Evolutionary conservation across 345 rosid species (phyloP), one percentile per base, ranked within the genome.

Genomic region (Moricandia arvensis): DNA sequence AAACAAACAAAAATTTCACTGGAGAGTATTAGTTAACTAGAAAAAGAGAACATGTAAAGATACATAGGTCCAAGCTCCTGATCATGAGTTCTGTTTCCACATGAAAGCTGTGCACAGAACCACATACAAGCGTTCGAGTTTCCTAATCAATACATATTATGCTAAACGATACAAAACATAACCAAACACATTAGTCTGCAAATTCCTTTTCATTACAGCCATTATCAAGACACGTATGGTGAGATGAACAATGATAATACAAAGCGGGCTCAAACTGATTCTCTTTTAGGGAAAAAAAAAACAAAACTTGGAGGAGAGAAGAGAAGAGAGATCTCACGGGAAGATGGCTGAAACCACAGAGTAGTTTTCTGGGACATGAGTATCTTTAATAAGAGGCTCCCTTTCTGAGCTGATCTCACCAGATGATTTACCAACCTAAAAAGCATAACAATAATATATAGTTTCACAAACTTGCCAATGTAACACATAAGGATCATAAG

Each of bases 311-410:
- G 73, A 80, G 54, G 70, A 37, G 51, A 66, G 54, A 75, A 37
- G 51, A 66, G 43, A 62, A 7, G 51, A 75, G 66, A 72, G 63
- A 67, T 24, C 90, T 87, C 78, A 94, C 98, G 98, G 98, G 34
- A 87, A 85, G 41, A 89, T 59, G 1, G 97, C 88, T n/a, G 97
- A 80, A 49, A 69, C 47, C 69, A 85, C 72, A 55, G 96, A 86
- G 82, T 89, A 94, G 72, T 66, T 80, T 76, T 94, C 90, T 27
- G 87, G 75, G 74, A 30, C 51, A 51, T 69, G 81, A 66, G 0
- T 60, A 69, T 80, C 85, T 74, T 75, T 81, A 80, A 90, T 78
- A 71, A 94, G 94, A 81, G 92, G 95, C 80, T 89, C 95, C 38
- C 83, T 86, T 30, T 76, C 84, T 49, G 68, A 13, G 53, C 72